phyloP scores from a whole-genome alignment of 768 basidiomycete species.

The Daedaleopsis sinensis region DNA sequence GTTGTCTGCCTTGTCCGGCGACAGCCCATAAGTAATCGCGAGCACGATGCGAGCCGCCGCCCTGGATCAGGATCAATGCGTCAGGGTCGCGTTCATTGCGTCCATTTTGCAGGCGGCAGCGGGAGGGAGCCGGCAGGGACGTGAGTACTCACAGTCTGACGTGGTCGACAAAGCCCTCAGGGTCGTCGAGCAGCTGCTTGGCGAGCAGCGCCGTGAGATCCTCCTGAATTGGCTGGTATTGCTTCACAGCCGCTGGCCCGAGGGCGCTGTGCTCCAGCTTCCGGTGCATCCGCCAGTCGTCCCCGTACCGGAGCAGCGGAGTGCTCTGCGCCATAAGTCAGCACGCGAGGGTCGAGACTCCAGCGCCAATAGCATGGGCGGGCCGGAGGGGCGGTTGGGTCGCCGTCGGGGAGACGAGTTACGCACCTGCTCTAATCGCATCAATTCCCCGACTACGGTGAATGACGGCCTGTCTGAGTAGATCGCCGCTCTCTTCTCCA shows the following conservation, averaged over 20 bases:
- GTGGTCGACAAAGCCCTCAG: slow-evolving; percentile 11
- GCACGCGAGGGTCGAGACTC: background rate
- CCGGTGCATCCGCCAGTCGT: slow-evolving; percentile 28
- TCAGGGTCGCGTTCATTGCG: background rate
- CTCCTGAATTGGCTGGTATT: slow-evolving; percentile 37
- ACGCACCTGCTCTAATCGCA: slow-evolving; percentile 27
- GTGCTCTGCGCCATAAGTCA: slow-evolving; percentile 25
- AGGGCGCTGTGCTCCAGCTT: slow-evolving; percentile 36
- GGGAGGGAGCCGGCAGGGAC: no score
- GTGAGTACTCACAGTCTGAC: slow-evolving; percentile 16
- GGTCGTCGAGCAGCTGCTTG: slow-evolving; percentile 4
- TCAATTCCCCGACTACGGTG: slow-evolving; percentile 41
- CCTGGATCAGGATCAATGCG: background rate
- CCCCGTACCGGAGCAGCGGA: slow-evolving; percentile 26
- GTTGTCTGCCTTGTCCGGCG: slow-evolving; percentile 5
- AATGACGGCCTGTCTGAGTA: slow-evolving; percentile 39
- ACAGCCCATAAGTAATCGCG: slow-evolving; percentile 13
- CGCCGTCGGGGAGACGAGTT: background rate
- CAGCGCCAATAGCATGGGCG: background rate
- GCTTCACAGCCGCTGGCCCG: slow-evolving; percentile 32
- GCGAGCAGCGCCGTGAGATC: slow-evolving; percentile 24
- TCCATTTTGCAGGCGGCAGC: no score
- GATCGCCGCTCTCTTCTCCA: slow-evolving; percentile 30
- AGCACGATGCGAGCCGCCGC: slow-evolving; percentile 4
- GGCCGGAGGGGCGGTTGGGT: background rate